Conservation (phyloP, 2,329 filamentous ascomycete species). For the Aschersonia sp. region DNA sequence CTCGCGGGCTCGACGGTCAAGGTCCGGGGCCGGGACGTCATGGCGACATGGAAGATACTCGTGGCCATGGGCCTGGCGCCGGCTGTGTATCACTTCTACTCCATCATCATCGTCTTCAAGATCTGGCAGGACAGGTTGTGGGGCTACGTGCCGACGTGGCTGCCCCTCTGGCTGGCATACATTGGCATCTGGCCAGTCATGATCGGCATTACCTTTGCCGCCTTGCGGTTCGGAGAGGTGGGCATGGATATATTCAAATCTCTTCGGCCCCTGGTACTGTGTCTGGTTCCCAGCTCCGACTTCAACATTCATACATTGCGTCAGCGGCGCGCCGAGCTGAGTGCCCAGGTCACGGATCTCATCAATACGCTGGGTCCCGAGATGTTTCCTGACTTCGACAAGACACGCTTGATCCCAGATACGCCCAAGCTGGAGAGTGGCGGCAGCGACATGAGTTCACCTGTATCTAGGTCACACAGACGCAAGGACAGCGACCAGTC, state of each 20-base stretch:
- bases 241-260: slow-evolving; percentile 99
- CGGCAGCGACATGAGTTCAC: slow-evolving; percentile 3
- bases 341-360: slow-evolving; percentile 70
- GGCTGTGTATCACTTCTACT: slow-evolving; percentile 71
- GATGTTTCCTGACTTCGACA: slow-evolving; percentile 92
- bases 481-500: slow-evolving; percentile 37
- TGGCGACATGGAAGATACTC: slow-evolving; percentile 87
- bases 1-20: slow-evolving; percentile 80
- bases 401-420: slow-evolving; percentile 53
- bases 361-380: slow-evolving; percentile 95
- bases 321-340: slow-evolving; percentile 56
- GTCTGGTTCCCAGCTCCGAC: slow-evolving; percentile 68
- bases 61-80: slow-evolving; percentile 78
- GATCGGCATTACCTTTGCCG: slow-evolving; percentile 79
- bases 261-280: slow-evolving; percentile 71
- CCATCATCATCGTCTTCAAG: slow-evolving; percentile 58
- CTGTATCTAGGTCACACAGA: slow-evolving; percentile 11
- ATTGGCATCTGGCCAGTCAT: slow-evolving; percentile 67
- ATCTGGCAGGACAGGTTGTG: slow-evolving; percentile 69
- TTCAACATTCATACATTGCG: slow-evolving; percentile 75
- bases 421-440: slow-evolving; percentile 25
- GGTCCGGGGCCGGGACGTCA: slow-evolving; percentile 75
- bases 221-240: slow-evolving; percentile 90
- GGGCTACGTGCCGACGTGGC: slow-evolving; percentile 66
- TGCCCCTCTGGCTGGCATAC: slow-evolving; percentile 68